Conservation (phyloP, 106 monocot genomes). For the Amphibolis antarctica region DNA sequence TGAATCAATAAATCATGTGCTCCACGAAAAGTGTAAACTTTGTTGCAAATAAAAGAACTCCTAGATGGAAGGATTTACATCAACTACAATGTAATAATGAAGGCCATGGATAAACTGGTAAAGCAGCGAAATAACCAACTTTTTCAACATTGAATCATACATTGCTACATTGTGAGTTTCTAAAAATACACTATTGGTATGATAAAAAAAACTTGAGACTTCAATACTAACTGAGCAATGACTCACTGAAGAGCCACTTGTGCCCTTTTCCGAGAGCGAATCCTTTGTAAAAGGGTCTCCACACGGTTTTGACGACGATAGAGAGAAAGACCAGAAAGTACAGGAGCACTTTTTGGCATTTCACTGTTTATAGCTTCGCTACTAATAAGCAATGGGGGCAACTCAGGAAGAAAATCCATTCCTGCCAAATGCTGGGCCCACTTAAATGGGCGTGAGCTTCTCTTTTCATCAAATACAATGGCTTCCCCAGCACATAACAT, state of each 20-base stretch:
- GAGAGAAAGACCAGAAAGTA: constrained; percentile 51
- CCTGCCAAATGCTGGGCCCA: constrained; percentile 99
- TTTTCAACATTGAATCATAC: neutral
- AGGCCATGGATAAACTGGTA: neutral
- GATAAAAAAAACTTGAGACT: neutral
- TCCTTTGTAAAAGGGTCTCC: constrained; percentile 68
- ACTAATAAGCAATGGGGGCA: constrained; percentile 31
- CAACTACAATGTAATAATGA: neutral
- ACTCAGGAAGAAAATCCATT: constrained; percentile 82
- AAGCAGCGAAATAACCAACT: neutral
- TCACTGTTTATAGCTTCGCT: constrained; percentile 16
- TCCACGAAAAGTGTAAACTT: too few relatives aligned
- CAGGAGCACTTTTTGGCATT: constrained; percentile 13
- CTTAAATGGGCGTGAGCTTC: constrained; percentile 58
- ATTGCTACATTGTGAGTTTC: neutral
- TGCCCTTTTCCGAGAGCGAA: constrained; percentile 82
- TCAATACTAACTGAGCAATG: constrained; percentile 32
- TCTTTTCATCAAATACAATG: constrained; percentile 41
- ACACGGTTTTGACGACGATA: constrained; percentile 89
- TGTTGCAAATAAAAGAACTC: too few relatives aligned
- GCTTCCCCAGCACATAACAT: constrained; percentile 54
- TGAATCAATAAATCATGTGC: too few relatives aligned
- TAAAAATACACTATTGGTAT: too few relatives aligned
- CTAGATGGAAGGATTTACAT: neutral
- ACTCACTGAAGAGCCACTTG: constrained; percentile 99